Evolutionary conservation across 129 eudicot species (phyloP).

Genomic region (Arctium lappa): DNA sequence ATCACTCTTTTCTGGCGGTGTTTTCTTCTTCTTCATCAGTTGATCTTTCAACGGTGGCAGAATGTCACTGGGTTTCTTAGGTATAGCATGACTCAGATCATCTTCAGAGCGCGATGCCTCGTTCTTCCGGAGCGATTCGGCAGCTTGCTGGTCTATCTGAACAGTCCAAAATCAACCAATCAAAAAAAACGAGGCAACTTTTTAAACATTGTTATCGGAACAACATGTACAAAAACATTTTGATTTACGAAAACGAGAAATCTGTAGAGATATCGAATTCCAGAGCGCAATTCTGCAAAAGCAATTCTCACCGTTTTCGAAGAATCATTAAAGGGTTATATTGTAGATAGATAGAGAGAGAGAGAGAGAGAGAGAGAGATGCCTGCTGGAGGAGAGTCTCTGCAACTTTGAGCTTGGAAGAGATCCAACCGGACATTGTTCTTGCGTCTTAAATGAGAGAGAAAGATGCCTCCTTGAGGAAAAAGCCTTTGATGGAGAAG

Average conservation of each 20-base stretch:
- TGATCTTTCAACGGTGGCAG: constrained; percentile 71
- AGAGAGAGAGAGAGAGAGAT: background rate
- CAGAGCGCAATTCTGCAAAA: background rate
- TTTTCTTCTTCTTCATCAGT: constrained; percentile 69
- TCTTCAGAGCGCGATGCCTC: constrained; percentile 53
- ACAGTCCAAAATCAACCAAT: constrained; percentile 21
- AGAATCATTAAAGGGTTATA: background rate
- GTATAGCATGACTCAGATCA: constrained; percentile 19
- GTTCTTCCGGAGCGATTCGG: constrained; percentile 76
- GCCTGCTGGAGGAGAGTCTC: constrained; percentile 80
- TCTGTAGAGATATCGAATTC: background rate
- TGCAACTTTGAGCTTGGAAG: constrained; percentile 90
- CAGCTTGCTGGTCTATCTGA: constrained; percentile 97
- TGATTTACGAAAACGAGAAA: background rate
- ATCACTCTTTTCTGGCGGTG: constrained; percentile 26
- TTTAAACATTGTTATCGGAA: background rate
- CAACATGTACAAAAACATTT: background rate
- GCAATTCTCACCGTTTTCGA: background rate
- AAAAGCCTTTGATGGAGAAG: background rate
- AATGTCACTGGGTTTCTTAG: constrained; percentile 34
- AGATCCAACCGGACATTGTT: constrained; percentile 90
- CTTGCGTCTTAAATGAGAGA: background rate
- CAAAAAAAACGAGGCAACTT: background rate
- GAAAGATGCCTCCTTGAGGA: background rate
- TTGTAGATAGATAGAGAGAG: background rate